Base-by-base conservation (phyloP, 169 alveolate genomes). In the Toxoplasma gondii region DNA sequence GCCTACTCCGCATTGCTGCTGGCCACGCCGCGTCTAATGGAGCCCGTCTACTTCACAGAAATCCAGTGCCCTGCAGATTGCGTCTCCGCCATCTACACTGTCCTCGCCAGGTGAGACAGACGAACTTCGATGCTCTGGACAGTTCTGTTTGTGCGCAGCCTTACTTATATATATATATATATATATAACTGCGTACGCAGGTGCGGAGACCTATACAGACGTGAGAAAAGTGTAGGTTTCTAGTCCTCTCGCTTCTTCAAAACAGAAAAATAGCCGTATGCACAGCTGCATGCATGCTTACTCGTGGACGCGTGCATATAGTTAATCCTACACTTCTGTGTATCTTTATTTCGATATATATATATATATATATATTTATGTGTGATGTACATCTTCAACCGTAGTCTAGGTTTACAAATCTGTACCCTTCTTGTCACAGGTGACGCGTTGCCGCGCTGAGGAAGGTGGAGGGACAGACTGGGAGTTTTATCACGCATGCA, bases 1-100 rank as follows among this genome's bases (percentile, higher is more conserved):
- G 99, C 99, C 84, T 99, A 99, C 96, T 97, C 99, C n/a, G 98
- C 99, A n/a, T 97, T 99, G 97, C 97, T 99, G 93, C 96, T 99
- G 95, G 99, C 99, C 38, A 97, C 99, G 7, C 99, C 99, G 31
- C 97, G 99, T 93, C 96, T 99, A 80, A 97, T 99, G 99, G 99
- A 99, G 97, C 99, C 99, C 38, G 96, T 98, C 58, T 97, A 96
- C 88, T 96, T 98, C 84, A 98, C 99, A 22, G 99, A 99, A 96
- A 98, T 99, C 34, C 97, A 95, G 92, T 99, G 99, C 92, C 99
- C 99, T 24, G 99, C 99, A 54, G 99, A 99, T 95, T 98, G 99
- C 94, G 99, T 99, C 74, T 97, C 99, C 24, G 99, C 99, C n/a
- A 98, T 99, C 39, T 98, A 98, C 95, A 98, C 98, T 93, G 98